Base-by-base conservation (phyloP, 192 early-diverging fungal genomes). In the Rhizophlyctis rosea region DNA sequence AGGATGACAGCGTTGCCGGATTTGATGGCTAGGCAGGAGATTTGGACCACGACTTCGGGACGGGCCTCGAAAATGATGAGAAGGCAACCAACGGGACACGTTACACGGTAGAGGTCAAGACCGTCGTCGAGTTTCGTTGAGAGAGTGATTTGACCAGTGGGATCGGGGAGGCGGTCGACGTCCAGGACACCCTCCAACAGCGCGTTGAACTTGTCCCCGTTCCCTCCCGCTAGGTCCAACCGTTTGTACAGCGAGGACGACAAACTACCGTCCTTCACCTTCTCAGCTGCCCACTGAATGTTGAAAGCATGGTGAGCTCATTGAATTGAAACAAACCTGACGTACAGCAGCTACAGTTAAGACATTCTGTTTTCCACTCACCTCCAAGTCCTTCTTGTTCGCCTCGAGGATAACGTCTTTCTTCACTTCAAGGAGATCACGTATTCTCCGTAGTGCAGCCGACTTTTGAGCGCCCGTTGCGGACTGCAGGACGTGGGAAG, bases 11-110 rank as follows among this genome's bases (percentile, higher is more conserved):
- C 94, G 73, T 99, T 99, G 55, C 90, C 90, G 28, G 94, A 96
- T 72, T 99, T 99, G 69, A 99, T 84, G 3, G 95, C 90, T 67
- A 99, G 76, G 9, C 88, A 87, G 1, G 94, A 90, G 62, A 99
- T 98, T 62, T 99, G 95, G 13, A 96, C 97, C 28, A 98, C 93
- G 1, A 98, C 97, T 74, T 99, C 97, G 28, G 97, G 97, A 24
- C 97, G 85, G 18, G 97, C 93, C 79, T 99, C 97, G 60, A 99
- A 99, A 50, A 99, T 99, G 47, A 95, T 93, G 74, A 99, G 77
- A 30, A 96, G 79, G 16, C 96, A 94, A 24, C 97, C 97, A 16
- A 99, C 92, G 32, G 97, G 95, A 52, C 89, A 91, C 0, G 86
- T 86, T 4, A 99, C 91, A 11, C 91, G 82, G 76, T 91, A 99